These are phyloP conservation scores for Gelatoporia subvermispora DNA, from an alignment of 768 basidiomycete genomes.

Conservation along the genomic window DNA sequence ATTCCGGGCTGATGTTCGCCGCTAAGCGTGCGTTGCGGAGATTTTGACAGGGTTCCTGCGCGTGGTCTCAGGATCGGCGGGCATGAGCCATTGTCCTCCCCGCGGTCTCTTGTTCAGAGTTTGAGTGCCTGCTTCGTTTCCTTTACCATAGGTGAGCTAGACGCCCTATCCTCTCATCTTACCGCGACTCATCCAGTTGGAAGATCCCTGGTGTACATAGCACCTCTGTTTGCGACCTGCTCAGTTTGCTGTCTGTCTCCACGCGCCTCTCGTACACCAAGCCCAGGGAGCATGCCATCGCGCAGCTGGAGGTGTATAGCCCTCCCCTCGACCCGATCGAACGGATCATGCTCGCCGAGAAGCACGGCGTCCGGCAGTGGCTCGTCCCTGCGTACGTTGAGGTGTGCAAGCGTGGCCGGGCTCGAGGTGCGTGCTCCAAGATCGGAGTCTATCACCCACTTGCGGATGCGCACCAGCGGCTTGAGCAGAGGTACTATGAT, in stretches of 20 bases:
- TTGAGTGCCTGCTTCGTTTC: slow-evolving; percentile 31
- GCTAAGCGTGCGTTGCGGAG: no score
- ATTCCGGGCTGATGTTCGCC: no score
- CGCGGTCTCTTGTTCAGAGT: slow-evolving; percentile 25
- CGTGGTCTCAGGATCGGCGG: no score
- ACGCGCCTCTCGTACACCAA: slow-evolving; percentile 29
- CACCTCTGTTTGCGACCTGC: slow-evolving; percentile 25
- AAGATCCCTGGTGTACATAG: slow-evolving; percentile 12
- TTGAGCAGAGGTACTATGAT: no score
- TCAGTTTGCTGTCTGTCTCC: slow-evolving; percentile 32
- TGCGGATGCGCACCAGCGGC: no score
- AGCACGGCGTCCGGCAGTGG: slow-evolving; percentile 32
- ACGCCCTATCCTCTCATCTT: no score
- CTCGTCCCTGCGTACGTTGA: slow-evolving; percentile 30
- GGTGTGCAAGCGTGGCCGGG: slow-evolving; percentile 25
- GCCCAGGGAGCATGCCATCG: slow-evolving; percentile 28
- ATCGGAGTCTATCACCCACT: no score
- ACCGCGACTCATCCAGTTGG: background rate
- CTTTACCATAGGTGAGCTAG: slow-evolving; percentile 29
- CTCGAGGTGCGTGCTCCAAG: no score
- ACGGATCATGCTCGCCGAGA: slow-evolving; percentile 29
- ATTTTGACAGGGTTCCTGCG: no score
- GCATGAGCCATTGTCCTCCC: slow-evolving; percentile 21
- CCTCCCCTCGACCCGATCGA: slow-evolving; percentile 23
- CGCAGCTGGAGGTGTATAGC: slow-evolving; percentile 17